Base-by-base conservation (phyloP, 768 basidiomycete genomes). In the Auricularia sp. region DNA sequence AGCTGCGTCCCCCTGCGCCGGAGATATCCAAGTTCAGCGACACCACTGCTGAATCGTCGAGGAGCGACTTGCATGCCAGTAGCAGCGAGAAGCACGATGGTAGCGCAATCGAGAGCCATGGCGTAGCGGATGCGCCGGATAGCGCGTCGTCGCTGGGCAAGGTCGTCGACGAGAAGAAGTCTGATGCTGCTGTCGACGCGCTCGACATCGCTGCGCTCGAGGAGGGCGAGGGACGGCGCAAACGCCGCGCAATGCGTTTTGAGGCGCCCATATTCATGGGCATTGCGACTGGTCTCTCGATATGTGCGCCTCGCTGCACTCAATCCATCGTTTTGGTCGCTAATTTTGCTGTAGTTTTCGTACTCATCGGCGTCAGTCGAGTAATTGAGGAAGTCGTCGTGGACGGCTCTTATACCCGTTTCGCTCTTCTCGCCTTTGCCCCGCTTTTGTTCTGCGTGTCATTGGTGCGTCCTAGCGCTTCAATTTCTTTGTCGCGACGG, bases 341-440 rank as follows among this genome's bases (percentile, higher is more conserved):
- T 51, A 8, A 18, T 18, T 6, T 18, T 16, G 47, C 47, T 21
- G 29, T 3, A 51, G 47, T 86, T 36, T 88, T 89, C 70, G 78
- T 87, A 12, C 84, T 85, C 0, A 86, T 83, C 69, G 85, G 84
- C 58, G 53, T 87, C 69, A 84, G 83, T 66, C 83, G 80, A 3
- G 71, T 93, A 43, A 66, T 93, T 6, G 71, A 76, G 21, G 83
- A 85, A 70, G 82, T 76, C 67, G 64, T 77, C 64, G 77, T 84
- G 58, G 85, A 85, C 73, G 76, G 79, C 66, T 29, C 29, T 29
- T 76, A 71, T 68, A 71, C 69, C 60, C 74, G 73, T 66, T 83
- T 80, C 70, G 78, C 76, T 29, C 76, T 86, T 53, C 69, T 77
- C 58, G 72, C 74, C n/a, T 67, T 78, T 59, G 62, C 78, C 36